Evolutionary conservation across 192 early-diverging fungal genomes (phyloP), one percentile per base, ranked within the genome.

Genomic region (Linnemannia elongata): DNA sequence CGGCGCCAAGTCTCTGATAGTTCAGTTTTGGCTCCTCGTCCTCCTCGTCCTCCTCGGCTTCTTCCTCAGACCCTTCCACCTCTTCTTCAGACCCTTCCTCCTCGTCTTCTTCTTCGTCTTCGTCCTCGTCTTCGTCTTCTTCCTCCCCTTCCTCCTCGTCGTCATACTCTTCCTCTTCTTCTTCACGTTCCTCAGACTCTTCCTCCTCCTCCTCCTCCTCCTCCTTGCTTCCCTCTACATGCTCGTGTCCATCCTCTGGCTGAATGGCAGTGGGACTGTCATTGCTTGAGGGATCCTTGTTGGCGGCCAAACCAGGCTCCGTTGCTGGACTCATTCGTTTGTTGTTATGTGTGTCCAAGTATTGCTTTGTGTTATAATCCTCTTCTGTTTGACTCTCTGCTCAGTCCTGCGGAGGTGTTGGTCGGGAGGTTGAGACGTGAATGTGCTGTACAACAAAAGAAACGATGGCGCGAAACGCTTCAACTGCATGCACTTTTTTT

Each of bases 1-100:
- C 94, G 9, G 94, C 93, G 15, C 92, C 95, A 49, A 99, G 91
- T 57, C 97, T 92, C 74, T 96, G 93, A 89, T 98, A 99, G 75
- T 96, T 94, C 47, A 99, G 91, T 78, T 95, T 94, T 24, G 98
- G 98, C 86, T 99, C 98, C 44, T 96, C 96, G 41, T 98, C 97
- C 10, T 96, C 95, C 18, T 95, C 94, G 2, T 93, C 91, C 20
- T 90, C 80, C 24, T 78, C 81, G 10, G 89, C 86, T 45, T 80
- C 66, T 20, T 55, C 84, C 35, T 78, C 69, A 68, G 74, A 81
- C 24, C 78, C 54, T 33, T 57, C 68, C 27, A 79, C 80, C 12
- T 80, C 66, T 20, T 55, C 84, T 42, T 78, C 69, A 66, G 74
- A 81, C 22, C 78, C 54, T 33, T 57, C 68, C 20, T 79, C 80